A percentile compares a stretch with the other conserved stretches of the same genome.
Conservation (phyloP, 2,329 filamentous ascomycete species). For the Colletotrichum graminicola region DNA sequence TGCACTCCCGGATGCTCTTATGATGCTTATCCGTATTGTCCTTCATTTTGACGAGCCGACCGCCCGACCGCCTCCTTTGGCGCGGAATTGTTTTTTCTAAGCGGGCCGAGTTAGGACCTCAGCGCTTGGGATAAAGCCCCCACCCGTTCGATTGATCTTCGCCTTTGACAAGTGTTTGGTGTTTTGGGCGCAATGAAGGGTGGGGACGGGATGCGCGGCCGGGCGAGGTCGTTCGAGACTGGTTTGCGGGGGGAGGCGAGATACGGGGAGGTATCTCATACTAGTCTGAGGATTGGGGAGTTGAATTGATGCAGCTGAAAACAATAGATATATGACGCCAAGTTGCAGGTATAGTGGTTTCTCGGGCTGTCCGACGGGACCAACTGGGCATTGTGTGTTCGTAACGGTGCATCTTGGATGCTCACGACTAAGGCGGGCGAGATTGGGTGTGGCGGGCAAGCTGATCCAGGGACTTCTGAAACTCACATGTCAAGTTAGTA, state of each 20-base stretch:
- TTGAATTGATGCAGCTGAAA: background rate
- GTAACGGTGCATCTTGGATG: background rate
- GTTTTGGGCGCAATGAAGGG: conserved; percentile 10
- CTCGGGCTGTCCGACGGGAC: background rate
- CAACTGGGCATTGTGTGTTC: background rate
- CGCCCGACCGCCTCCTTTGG: background rate
- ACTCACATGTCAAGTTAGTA: background rate
- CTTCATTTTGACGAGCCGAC: background rate
- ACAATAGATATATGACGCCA: background rate
- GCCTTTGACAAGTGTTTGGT: conserved; percentile 17
- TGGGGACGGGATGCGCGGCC: background rate
- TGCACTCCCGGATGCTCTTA: background rate
- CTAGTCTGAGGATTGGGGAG: background rate
- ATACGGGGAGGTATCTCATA: background rate
- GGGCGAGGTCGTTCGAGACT: background rate
- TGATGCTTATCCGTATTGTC: background rate
- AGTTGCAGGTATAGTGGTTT: conserved; percentile 14
- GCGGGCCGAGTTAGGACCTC: background rate
- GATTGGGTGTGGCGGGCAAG: background rate
- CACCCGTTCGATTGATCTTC: conserved; percentile 32
- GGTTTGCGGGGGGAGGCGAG: background rate
- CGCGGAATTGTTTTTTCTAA: background rate
- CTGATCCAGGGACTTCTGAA: background rate
- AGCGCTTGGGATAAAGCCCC: background rate
- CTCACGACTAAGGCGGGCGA: conserved; percentile 8